phyloP scores from a whole-genome alignment of 129 eudicot genomes.

The Centella asiatica region DNA sequence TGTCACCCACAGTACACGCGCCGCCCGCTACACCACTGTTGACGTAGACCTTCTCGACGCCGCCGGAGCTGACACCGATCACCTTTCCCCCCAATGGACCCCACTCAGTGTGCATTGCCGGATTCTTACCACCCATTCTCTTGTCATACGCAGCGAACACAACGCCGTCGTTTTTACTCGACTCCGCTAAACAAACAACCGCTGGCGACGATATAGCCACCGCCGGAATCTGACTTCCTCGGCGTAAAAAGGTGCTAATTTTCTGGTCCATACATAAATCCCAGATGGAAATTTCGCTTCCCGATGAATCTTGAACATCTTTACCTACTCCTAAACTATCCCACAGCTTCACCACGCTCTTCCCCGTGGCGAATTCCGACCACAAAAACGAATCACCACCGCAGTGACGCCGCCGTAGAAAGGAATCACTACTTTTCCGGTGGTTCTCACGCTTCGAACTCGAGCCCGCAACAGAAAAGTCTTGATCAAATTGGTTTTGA shows the following conservation, averaged over 20 bases:
- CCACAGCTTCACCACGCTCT: slow-evolving; percentile 80
- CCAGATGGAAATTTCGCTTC: slow-evolving; percentile 34
- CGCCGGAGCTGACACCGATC: slow-evolving; percentile 21
- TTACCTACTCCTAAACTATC: slow-evolving; percentile 58
- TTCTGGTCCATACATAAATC: slow-evolving; percentile 26
- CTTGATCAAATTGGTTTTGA: slow-evolving; percentile 14
- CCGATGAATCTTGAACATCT: slow-evolving; percentile 46
- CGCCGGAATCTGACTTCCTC: slow-evolving; percentile 21
- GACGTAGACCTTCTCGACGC: slow-evolving; percentile 35
- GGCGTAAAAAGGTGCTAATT: slow-evolving; percentile 14
- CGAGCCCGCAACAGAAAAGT: slow-evolving; percentile 43
- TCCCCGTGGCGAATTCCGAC: slow-evolving; percentile 56
- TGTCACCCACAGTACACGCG: slow-evolving; percentile 30
- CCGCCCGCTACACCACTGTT: slow-evolving; percentile 28
- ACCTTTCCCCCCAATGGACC: slow-evolving; percentile 23
- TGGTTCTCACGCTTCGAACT: background rate
- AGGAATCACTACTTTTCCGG: slow-evolving; percentile 24
- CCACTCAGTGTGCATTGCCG: slow-evolving; percentile 64
- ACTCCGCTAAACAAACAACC: slow-evolving; percentile 31
- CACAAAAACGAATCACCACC: slow-evolving; percentile 16
- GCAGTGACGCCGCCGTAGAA: slow-evolving; percentile 23
- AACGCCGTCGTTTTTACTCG: slow-evolving; percentile 21
- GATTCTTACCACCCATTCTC: slow-evolving; percentile 24
- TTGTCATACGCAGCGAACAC: slow-evolving; percentile 41
- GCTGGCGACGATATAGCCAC: slow-evolving; percentile 16